Evolutionary conservation across 2,329 filamentous ascomycete genomes (phyloP).

Genomic region (Fusarium torulosum): DNA sequence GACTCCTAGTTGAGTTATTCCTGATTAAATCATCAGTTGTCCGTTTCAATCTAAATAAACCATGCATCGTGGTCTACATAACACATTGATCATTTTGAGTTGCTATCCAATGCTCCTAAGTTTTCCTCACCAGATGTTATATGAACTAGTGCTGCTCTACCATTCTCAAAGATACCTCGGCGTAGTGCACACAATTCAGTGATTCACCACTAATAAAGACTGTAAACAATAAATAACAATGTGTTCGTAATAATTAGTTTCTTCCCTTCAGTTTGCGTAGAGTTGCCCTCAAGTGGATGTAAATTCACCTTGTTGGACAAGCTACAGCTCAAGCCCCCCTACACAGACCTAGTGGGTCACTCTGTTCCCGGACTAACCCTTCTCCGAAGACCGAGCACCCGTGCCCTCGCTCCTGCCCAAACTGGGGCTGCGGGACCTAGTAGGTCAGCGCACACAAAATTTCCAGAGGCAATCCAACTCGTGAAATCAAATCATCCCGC

Average conservation of each 20-base stretch:
- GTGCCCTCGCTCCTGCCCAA: slow-evolving; percentile 29
- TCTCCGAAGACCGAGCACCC: slow-evolving; percentile 13
- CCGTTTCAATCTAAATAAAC: background rate
- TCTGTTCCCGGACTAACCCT: background rate
- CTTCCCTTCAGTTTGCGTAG: background rate
- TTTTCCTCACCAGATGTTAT: background rate
- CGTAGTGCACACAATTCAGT: too few relatives aligned
- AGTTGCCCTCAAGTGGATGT: slow-evolving; percentile 14
- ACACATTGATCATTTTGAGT: background rate
- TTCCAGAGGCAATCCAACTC: slow-evolving; percentile 51
- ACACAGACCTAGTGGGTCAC: background rate
- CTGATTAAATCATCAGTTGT: too few relatives aligned
- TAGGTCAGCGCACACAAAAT: slow-evolving; percentile 55
- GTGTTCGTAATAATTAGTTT: background rate
- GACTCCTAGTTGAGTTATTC: too few relatives aligned
- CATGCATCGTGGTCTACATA: too few relatives aligned
- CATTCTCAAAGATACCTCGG: background rate
- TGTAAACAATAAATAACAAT: background rate
- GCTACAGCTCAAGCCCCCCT: background rate
- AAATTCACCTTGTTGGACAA: slow-evolving; percentile 25
- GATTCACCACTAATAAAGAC: background rate
- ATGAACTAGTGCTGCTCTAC: background rate
- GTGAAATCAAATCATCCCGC: slow-evolving; percentile 52
- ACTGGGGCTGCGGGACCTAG: slow-evolving; percentile 56
- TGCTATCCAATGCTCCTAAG: background rate